phyloP scores from a whole-genome alignment of 495 filamentous ascomycete species.

The Tirmania nivea region DNA sequence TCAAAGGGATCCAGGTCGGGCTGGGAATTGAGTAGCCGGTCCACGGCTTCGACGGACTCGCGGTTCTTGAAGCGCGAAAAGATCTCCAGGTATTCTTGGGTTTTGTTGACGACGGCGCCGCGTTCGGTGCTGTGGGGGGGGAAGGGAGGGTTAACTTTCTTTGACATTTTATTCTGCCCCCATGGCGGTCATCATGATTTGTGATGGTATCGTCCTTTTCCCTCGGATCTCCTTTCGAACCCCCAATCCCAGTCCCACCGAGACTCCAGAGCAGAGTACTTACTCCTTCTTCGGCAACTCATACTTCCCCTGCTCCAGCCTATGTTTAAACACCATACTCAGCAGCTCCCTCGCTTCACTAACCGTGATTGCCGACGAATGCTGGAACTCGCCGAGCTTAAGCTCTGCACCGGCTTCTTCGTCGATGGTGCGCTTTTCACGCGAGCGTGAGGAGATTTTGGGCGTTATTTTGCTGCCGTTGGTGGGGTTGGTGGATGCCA shows the following conservation, averaged over 20 bases:
- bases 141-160: background rate
- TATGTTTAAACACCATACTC: slow-evolving; percentile 58
- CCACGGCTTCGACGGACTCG: slow-evolving; percentile 81
- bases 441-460: slow-evolving; percentile 37
- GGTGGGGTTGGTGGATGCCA: background rate
- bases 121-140: background rate
- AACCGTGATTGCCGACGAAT: slow-evolving; percentile 67
- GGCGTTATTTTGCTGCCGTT: background rate
- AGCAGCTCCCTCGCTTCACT: slow-evolving; percentile 84
- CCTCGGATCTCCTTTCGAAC: too few species aligned
- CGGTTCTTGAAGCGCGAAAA: slow-evolving; percentile 90
- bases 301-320: slow-evolving; percentile 36
- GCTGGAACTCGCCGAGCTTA: slow-evolving; percentile 74
- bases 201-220: too few species aligned
- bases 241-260: background rate
- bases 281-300: slow-evolving; percentile 47
- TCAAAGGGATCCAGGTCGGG: slow-evolving; percentile 76
- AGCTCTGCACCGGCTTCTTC: slow-evolving; percentile 70
- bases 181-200: too few species aligned
- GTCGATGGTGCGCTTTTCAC: slow-evolving; percentile 51
- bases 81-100: slow-evolving; percentile 69
- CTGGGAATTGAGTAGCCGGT: slow-evolving; percentile 52
- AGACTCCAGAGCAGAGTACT: slow-evolving; percentile 2
- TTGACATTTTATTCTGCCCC: too few species aligned
- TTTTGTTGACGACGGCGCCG: slow-evolving; percentile 47